phyloP scores from a whole-genome alignment of 495 filamentous ascomycete genomes.

The Hyaloscypha hepaticicola region DNA sequence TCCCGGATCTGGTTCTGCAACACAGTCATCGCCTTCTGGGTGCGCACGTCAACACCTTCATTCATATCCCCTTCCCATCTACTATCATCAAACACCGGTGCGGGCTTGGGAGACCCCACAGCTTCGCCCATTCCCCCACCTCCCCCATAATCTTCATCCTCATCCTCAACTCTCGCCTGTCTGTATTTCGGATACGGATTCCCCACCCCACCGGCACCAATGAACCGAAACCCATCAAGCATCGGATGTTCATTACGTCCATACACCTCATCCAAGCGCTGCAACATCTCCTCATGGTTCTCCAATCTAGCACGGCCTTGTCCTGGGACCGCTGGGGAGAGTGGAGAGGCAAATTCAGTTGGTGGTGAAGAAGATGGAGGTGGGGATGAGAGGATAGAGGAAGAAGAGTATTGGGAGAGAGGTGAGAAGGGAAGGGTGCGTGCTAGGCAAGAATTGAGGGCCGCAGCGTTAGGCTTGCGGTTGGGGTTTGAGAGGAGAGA shows the following conservation, averaged over 20 bases:
- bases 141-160: not conserved
- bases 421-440: not conserved
- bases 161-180: not conserved
- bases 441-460: not conserved
- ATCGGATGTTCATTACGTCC: not conserved
- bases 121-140: no score
- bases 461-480: not conserved
- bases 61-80: not conserved
- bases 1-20: conserved; percentile 12
- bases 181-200: not conserved
- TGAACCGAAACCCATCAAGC: not conserved
- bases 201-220: not conserved
- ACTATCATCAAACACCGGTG: no score
- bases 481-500: not conserved
- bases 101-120: no score
- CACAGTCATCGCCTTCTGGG: conserved; percentile 1
- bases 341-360: not conserved
- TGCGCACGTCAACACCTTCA: not conserved
- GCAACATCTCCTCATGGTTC: not conserved
- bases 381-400: not conserved
- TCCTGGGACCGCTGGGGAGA: not conserved
- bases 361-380: not conserved
- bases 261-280: not conserved
- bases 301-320: not conserved
- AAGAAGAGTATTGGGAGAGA: not conserved